Evolutionary conservation across 345 rosid genomes (phyloP).

Genomic region (Schrenkiella parvula): DNA sequence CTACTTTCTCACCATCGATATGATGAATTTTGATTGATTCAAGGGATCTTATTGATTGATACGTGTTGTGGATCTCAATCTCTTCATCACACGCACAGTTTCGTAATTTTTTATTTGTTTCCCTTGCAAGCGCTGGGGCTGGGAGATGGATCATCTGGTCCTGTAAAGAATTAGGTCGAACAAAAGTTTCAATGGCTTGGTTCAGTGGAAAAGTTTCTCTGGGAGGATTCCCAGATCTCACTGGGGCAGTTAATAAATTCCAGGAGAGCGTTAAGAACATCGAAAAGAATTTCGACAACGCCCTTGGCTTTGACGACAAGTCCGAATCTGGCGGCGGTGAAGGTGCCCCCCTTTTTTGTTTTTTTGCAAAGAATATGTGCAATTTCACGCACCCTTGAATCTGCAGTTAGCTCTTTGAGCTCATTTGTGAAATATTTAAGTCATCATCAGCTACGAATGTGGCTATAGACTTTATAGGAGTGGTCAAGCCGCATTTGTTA

Average conservation of each 20-base stretch:
- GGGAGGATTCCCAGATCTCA: constrained; percentile 93
- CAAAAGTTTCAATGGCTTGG: constrained; percentile 79
- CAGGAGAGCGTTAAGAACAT: constrained; percentile 99
- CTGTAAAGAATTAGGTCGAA: constrained; percentile 26
- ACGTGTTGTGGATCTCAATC: neutral
- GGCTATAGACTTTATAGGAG: neutral
- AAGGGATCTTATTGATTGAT: neutral
- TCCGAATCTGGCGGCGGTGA: constrained; percentile 41
- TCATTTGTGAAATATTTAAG: neutral
- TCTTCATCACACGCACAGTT: neutral
- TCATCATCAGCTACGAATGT: neutral
- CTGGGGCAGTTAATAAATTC: constrained; percentile 97
- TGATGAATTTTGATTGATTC: neutral
- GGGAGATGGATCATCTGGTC: constrained; percentile 28
- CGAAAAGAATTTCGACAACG: constrained; percentile 94
- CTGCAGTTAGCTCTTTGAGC: neutral
- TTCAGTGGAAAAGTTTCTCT: constrained; percentile 83
- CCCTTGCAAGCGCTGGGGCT: constrained; percentile 33
- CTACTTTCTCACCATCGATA: too few species aligned
- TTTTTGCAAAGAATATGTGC: neutral
- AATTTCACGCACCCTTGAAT: neutral
- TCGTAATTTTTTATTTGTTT: neutral
- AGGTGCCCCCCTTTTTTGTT: constrained; percentile 39
- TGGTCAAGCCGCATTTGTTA: neutral
- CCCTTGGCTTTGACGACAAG: constrained; percentile 93